Percentiles rank a stretch among this genome's conserved stretches.
Evolutionary conservation across 2,329 filamentous ascomycete genomes (phyloP).

Genomic region (Beauveria sp.): DNA sequence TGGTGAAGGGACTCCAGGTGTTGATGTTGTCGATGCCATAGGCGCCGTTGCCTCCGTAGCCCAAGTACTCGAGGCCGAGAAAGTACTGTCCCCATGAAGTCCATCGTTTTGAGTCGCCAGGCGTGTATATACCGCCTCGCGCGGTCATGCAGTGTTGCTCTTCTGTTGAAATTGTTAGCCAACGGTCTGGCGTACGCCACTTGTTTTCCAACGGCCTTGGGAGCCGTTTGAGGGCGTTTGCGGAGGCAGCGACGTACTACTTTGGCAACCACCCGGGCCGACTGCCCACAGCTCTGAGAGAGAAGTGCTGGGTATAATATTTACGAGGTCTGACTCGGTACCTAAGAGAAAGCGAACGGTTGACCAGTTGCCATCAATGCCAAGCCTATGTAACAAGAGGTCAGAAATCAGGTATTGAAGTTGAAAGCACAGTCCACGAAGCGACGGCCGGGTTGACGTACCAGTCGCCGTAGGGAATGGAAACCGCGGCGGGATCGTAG

Average conservation of each 20-base stretch:
- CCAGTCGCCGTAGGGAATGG: slow-evolving; percentile 7
- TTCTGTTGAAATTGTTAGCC: slow-evolving; percentile 22
- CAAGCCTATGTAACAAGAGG: slow-evolving; percentile 38
- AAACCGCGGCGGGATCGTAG: slow-evolving; percentile 2
- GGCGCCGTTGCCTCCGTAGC: slow-evolving; percentile 51
- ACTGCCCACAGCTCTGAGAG: slow-evolving; percentile 67
- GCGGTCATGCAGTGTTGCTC: slow-evolving; percentile 45
- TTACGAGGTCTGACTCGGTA: slow-evolving; percentile 29
- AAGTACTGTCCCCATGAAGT: slow-evolving; percentile 50
- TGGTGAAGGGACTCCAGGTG: slow-evolving; percentile 30
- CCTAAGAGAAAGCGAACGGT: slow-evolving; percentile 50
- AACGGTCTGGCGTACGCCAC: not conserved
- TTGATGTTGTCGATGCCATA: slow-evolving; percentile 51
- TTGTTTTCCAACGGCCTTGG: not conserved
- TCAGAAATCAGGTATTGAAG: not conserved
- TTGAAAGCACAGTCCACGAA: too few species aligned
- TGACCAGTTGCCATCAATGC: slow-evolving; percentile 65
- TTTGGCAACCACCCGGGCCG: slow-evolving; percentile 46
- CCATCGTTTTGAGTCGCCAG: slow-evolving; percentile 49
- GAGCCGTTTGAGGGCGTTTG: not conserved
- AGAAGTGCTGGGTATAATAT: slow-evolving; percentile 52
- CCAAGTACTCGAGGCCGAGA: slow-evolving; percentile 52
- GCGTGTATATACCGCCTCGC: slow-evolving; percentile 53
- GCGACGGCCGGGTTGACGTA: not conserved
- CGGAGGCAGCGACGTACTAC: slow-evolving; percentile 31